Evolutionary conservation across 345 rosid genomes (phyloP).

Genomic region (Brassica nigra): DNA sequence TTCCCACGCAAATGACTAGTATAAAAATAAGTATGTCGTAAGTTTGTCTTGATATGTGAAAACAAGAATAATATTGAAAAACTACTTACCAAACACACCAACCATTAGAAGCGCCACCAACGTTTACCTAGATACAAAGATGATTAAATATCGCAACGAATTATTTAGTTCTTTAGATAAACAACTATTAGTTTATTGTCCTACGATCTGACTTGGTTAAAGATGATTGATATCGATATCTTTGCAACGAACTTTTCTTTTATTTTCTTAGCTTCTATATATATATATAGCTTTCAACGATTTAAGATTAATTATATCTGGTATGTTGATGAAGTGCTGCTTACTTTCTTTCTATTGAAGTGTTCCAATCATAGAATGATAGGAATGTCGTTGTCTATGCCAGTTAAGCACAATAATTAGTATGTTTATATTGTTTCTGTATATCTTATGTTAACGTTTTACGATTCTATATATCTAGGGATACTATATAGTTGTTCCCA

Average conservation of each 20-base stretch:
- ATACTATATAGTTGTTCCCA: conserved; percentile 17
- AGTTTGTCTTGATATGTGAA: conserved; percentile 35
- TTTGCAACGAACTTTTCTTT: background rate
- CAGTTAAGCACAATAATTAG: conserved; percentile 23
- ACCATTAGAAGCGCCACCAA: conserved; percentile 34
- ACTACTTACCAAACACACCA: conserved; percentile 40
- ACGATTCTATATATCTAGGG: background rate
- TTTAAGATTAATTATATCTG: conserved; percentile 3
- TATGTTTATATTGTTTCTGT: background rate
- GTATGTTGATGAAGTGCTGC: background rate
- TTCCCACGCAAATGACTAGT: background rate
- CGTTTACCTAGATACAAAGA: conserved; percentile 30
- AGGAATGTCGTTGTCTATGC: conserved; percentile 20
- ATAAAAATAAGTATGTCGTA: conserved; percentile 19
- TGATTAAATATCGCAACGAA: background rate
- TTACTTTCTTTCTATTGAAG: conserved; percentile 21
- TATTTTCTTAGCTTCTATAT: background rate
- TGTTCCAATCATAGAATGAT: conserved; percentile 30
- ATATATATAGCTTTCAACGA: background rate
- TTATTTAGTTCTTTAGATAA: background rate
- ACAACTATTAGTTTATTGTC: too few relatives aligned
- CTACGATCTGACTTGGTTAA: background rate
- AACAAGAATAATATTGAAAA: conserved; percentile 40
- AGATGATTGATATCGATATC: too few relatives aligned
- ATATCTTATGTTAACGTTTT: conserved; percentile 9